Conservation (phyloP, 352 stramenopile genomes). For the Hyaloperonospora arabidopsidis region DNA sequence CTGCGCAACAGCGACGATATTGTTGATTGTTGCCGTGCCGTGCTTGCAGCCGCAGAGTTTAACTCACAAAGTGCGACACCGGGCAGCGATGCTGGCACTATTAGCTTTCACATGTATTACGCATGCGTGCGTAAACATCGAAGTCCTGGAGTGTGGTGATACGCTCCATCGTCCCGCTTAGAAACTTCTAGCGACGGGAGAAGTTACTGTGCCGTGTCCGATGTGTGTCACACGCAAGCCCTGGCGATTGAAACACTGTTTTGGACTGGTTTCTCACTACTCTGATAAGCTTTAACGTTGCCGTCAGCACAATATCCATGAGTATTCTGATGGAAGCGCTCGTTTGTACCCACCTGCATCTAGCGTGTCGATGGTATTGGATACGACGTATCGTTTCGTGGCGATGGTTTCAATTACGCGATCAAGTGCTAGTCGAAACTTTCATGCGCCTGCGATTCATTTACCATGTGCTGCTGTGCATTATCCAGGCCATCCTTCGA, state of each 20-base stretch:
- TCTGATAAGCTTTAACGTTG: slow-evolving; percentile 42
- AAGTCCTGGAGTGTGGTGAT: slow-evolving; percentile 68
- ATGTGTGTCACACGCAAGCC: slow-evolving; percentile 74
- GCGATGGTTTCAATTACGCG: slow-evolving; percentile 20
- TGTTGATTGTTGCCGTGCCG: slow-evolving; percentile 48
- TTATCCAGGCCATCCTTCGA: slow-evolving; percentile 49
- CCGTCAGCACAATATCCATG: slow-evolving; percentile 36
- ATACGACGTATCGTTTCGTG: slow-evolving; percentile 12
- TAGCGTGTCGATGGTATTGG: not conserved
- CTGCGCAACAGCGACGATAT: slow-evolving; percentile 38
- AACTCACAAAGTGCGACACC: slow-evolving; percentile 19
- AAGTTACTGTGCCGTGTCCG: slow-evolving; percentile 59
- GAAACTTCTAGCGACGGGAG: slow-evolving; percentile 55
- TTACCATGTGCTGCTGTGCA: slow-evolving; percentile 40
- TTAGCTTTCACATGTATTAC: slow-evolving; percentile 41
- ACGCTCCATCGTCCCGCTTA: slow-evolving; percentile 53
- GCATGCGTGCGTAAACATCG: slow-evolving; percentile 74
- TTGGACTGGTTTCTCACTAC: slow-evolving; percentile 56
- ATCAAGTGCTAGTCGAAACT: slow-evolving; percentile 15
- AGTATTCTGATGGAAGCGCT: slow-evolving; percentile 37
- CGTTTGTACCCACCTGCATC: slow-evolving; percentile 29
- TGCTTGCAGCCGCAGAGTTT: slow-evolving; percentile 23
- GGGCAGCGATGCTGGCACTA: slow-evolving; percentile 27
- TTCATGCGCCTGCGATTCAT: slow-evolving; percentile 10
- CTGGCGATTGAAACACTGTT: slow-evolving; percentile 73